Percentiles rank a stretch among this genome's conserved stretches.
phyloP scores from a whole-genome alignment of 1,284 basidiomycete species.

The Inonotus hispidus region DNA sequence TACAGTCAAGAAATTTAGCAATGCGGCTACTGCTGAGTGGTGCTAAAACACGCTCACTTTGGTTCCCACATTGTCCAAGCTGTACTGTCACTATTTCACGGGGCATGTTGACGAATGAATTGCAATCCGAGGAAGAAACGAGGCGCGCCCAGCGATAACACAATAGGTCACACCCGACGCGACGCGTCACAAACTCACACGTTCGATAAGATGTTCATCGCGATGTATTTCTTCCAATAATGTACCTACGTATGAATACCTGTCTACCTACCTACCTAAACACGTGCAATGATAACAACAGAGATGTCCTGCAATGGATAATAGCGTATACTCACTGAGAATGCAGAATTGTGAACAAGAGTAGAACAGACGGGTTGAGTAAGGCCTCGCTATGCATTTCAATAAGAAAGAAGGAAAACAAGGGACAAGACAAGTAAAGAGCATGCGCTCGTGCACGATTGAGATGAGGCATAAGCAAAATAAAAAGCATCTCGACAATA shows the following conservation, averaged over 20 bases:
- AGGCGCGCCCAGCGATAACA: too few species aligned
- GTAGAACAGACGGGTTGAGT: background rate
- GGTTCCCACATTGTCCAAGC: slow-evolving; percentile 95
- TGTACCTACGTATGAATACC: slow-evolving; percentile 2
- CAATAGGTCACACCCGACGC: background rate
- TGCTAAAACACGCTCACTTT: slow-evolving; percentile 49
- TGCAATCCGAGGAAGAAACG: slow-evolving; percentile 13
- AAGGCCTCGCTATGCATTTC: background rate
- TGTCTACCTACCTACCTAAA: slow-evolving; percentile 5
- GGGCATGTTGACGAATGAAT: slow-evolving; percentile 48
- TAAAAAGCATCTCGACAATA: background rate
- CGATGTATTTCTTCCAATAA: background rate
- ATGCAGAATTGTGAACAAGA: background rate
- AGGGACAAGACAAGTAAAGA: background rate
- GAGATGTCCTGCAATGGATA: slow-evolving; percentile 10
- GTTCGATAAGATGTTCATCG: background rate
- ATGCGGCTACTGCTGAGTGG: background rate
- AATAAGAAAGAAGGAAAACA: background rate
- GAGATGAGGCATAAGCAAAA: background rate
- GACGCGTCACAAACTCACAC: slow-evolving; percentile 2
- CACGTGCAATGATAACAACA: slow-evolving; percentile 16
- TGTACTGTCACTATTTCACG: slow-evolving; percentile 85
- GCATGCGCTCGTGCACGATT: background rate
- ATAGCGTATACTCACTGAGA: slow-evolving; percentile 6
- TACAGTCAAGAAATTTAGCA: slow-evolving; percentile 12